Evolutionary conservation across 495 filamentous ascomycete species (phyloP).

Genomic region (Annulohypoxylon maeteangense): DNA sequence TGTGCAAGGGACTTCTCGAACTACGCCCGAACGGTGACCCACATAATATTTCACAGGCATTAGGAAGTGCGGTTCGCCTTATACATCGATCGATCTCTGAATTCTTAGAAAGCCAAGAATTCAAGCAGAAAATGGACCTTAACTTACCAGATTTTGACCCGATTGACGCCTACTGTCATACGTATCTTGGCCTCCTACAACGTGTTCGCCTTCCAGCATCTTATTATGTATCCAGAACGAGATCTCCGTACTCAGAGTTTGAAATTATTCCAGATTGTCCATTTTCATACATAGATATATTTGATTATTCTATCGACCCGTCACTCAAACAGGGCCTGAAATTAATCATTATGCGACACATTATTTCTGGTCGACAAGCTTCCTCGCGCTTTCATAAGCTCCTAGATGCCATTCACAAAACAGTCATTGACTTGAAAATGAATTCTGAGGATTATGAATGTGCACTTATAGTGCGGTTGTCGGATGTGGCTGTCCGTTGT

Average conservation of each 20-base stretch:
- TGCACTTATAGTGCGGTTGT: too few species aligned
- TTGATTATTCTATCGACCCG: background rate
- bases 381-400: constrained; percentile 11
- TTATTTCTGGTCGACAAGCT: background rate
- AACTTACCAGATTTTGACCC: constrained; percentile 20
- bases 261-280: too few species aligned
- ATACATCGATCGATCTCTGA: constrained; percentile 45
- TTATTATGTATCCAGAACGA: background rate
- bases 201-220: background rate
- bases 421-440: background rate
- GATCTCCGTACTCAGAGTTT: background rate
- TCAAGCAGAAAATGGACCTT: constrained; percentile 10
- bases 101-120: constrained; percentile 32
- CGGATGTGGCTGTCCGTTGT: background rate
- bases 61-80: constrained; percentile 19
- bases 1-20: constrained; percentile 40
- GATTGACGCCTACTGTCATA: constrained; percentile 37
- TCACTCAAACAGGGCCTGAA: constrained; percentile 2
- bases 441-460: background rate
- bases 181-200: constrained; percentile 25
- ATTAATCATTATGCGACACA: background rate
- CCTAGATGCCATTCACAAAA: background rate
- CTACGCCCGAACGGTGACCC: background rate
- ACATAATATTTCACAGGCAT: background rate
- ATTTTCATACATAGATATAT: background rate